Evolutionary conservation across 257 asterid genomes (phyloP), one percentile per base, ranked within the genome.

Genomic region (Nicotiana noctiflora): DNA sequence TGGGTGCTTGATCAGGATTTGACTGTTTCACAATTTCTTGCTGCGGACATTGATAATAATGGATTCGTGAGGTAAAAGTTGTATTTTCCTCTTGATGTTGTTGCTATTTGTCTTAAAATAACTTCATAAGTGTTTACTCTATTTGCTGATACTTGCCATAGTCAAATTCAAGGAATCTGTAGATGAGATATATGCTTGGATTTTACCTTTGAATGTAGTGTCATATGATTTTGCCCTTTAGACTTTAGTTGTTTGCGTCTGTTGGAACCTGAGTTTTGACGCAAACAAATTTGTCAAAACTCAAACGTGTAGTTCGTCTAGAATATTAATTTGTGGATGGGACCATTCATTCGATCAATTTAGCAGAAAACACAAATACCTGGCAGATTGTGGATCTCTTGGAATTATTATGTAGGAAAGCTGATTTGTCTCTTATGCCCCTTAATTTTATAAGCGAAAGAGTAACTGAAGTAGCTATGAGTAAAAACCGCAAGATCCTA

Each of bases 11-110:
- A 94, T 60, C 97, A 92, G 82, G 88, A 90, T 84, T 88, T 95
- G 98, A 95, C 98, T n/a, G 98, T 95, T 32, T 90, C 97, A 0
- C 97, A 95, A 83, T 95, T 95, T 84, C 97, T 95, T 79, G 99
- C 98, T 53, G 99, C 99, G 2, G 98, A 95, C 68, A 90, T 92
- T 70, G 98, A 95, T 76, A 90, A 93, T 88, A 89, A 93, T 82
- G 99, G 98, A 51, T 95, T 89, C 72, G 96, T 93, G 81, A 93
- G 89, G 97, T 91, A 84, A 79, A 86, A 17, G 31, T 62, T 66
- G 75, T 76, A 75, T 79, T 19, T 81, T 81, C 12, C 76, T n/a
- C 37, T 17, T 29, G 62, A 57, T 62, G n/a, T 55, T 59, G 77
- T 57, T 44, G 12, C 78, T 72, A 49, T 46, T 72, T 74, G 25